Conservation (phyloP, 176 grass and related monocot genomes). For the Ensete glaucum region DNA sequence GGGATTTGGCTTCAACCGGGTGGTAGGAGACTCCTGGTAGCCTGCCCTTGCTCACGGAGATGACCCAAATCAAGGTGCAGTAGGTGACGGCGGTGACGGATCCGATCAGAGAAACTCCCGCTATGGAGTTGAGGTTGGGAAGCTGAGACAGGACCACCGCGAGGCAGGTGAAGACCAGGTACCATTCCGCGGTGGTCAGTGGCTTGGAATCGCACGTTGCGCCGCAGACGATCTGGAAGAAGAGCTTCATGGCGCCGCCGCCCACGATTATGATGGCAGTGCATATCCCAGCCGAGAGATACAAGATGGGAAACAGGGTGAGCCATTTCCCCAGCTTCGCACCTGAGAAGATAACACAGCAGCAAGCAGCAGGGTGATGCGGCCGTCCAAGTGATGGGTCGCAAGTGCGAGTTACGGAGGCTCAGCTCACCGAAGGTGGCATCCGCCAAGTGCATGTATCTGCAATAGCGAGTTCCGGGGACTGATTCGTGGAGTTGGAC, state of each 20-base stretch:
- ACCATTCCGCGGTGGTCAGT: constrained; percentile 81
- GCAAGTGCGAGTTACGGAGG: not conserved
- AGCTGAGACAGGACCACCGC: constrained; percentile 69
- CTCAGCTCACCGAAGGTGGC: constrained; percentile 50
- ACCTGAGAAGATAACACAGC: constrained; percentile 22
- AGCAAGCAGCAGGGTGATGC: constrained; percentile 1
- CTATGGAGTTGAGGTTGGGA: constrained; percentile 97
- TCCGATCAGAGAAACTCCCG: constrained; percentile 64
- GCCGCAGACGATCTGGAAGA: constrained; percentile 60
- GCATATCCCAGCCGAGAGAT: constrained; percentile 88
- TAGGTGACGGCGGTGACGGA: constrained; percentile 58
- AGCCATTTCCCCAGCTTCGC: constrained; percentile 54
- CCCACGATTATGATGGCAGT: constrained; percentile 75
- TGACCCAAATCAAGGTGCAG: constrained; percentile 83
- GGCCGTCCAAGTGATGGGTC: not conserved
- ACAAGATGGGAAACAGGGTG: constrained; percentile 50
- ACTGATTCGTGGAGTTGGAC: constrained; percentile 81
- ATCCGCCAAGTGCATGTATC: constrained; percentile 65
- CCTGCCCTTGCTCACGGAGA: constrained; percentile 70
- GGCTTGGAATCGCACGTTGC: constrained; percentile 32
- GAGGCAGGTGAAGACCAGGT: constrained; percentile 74
- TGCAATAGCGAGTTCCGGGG: constrained; percentile 56
- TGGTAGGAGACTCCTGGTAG: constrained; percentile 46
- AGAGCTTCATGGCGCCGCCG: constrained; percentile 69
- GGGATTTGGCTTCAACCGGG: constrained; percentile 29